Conservation (phyloP, 202 grass and related monocot genomes). For the Panicum virgatum region DNA sequence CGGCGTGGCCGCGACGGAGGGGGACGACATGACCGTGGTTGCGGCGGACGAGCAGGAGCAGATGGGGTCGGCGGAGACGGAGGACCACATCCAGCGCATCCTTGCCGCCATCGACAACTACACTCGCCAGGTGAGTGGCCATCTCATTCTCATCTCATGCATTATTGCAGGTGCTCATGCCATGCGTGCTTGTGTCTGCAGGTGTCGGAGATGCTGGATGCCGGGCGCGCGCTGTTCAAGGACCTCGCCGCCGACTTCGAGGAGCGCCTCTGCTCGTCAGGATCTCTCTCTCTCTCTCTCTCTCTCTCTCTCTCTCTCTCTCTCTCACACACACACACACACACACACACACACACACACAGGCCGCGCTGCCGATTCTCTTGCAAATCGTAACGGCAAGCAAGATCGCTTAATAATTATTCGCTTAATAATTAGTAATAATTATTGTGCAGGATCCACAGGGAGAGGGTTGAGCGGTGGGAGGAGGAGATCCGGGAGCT, state of each 20-base stretch:
- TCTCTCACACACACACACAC: no score
- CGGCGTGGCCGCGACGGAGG: constrained; percentile 25
- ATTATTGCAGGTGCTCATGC: no score
- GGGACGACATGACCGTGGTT: constrained; percentile 1
- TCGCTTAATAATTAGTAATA: no score
- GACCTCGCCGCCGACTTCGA: constrained; percentile 77
- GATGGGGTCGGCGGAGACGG: constrained; percentile 51
- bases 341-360: no score
- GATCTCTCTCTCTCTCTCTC: background rate
- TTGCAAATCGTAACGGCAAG: background rate
- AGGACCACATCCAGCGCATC: constrained; percentile 75
- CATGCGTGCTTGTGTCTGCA: background rate
- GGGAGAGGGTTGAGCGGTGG: constrained; percentile 77
- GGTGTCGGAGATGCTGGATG: constrained; percentile 86
- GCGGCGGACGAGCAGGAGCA: constrained; percentile 11
- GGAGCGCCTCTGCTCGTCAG: constrained; percentile 82
- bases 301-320: no score
- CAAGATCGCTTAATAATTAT: background rate
- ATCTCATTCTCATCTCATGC: no score
- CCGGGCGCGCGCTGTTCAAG: constrained; percentile 77
- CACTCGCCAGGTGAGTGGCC: constrained; percentile 95
- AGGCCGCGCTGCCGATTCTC: background rate
- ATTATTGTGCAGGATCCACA: constrained; percentile 58
- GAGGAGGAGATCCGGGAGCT: constrained; percentile 82
- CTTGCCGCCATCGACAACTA: constrained; percentile 76